phyloP scores from a whole-genome alignment of 106 monocot genomes.

The Dactylorhiza incarnata region DNA sequence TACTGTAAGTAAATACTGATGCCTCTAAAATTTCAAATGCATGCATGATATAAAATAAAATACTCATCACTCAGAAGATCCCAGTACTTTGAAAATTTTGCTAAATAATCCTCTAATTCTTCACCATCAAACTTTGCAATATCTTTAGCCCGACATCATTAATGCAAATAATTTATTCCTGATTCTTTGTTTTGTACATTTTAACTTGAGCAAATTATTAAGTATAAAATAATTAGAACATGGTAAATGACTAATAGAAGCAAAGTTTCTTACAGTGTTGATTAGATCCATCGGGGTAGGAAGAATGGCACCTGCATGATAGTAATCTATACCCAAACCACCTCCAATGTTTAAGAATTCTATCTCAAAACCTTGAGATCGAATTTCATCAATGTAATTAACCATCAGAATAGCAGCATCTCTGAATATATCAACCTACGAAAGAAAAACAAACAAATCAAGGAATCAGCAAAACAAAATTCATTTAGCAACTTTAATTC shows the following conservation, averaged over 20 bases:
- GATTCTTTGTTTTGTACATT: neutral
- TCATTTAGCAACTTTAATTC: neutral
- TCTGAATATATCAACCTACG: constrained; percentile 93
- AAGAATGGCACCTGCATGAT: constrained; percentile 74
- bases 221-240: neutral
- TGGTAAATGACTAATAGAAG: neutral
- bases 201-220: neutral
- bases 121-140: neutral
- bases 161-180: neutral
- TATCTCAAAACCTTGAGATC: constrained; percentile 75
- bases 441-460: neutral
- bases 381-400: constrained; percentile 85
- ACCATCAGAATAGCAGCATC: constrained; percentile 98
- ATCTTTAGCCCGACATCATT: neutral
- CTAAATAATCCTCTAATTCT: neutral
- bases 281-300: constrained; percentile 98
- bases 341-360: constrained; percentile 89
- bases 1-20: neutral
- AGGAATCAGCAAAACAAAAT: neutral
- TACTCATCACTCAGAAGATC: neutral
- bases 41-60: neutral
- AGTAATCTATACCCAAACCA: constrained; percentile 90
- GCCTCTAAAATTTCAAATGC: neutral
- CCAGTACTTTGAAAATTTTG: neutral
- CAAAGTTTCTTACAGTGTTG: constrained; percentile 56